Conservation (phyloP, 306 rosid species). For the Quercus wislizeni region DNA sequence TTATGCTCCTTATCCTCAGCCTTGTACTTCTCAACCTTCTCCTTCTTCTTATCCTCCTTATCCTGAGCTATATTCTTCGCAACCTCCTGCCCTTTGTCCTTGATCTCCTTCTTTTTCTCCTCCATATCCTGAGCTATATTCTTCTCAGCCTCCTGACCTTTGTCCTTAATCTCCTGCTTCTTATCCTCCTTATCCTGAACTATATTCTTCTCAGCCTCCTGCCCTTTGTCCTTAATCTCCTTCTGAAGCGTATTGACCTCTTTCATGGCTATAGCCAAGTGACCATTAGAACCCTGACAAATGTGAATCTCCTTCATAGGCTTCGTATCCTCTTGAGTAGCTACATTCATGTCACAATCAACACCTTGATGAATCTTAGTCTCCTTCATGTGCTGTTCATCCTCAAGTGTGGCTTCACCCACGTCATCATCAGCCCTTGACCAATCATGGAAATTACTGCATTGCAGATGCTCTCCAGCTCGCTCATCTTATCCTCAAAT, state of each 20-base stretch:
- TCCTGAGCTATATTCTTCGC: neutral
- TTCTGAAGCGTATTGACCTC: too few relatives aligned
- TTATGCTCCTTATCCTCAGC: neutral
- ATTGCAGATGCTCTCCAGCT: conserved; percentile 49
- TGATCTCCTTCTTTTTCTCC: neutral
- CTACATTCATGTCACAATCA: too few relatives aligned
- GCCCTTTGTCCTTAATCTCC: too few relatives aligned
- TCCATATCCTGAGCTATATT: neutral
- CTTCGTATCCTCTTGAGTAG: too few relatives aligned
- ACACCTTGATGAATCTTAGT: too few relatives aligned
- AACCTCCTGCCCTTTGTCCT: too few relatives aligned
- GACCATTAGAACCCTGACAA: too few relatives aligned
- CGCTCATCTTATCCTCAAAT: conserved; percentile 45
- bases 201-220: too few relatives aligned
- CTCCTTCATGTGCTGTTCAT: too few relatives aligned
- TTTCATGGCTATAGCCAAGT: too few relatives aligned
- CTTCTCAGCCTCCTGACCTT: neutral
- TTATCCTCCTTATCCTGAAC: neutral
- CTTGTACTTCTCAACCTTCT: neutral
- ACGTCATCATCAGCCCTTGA: conserved; percentile 41
- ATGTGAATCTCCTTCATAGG: too few relatives aligned
- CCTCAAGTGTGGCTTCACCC: conserved; percentile 17
- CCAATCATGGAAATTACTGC: conserved; percentile 50
- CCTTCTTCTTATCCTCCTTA: neutral
- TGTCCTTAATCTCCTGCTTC: neutral